A percentile compares a stretch with the other conserved stretches of the same genome.
phyloP scores from a whole-genome alignment of 2,329 filamentous ascomycete genomes.

The Cladosporium sp. region DNA sequence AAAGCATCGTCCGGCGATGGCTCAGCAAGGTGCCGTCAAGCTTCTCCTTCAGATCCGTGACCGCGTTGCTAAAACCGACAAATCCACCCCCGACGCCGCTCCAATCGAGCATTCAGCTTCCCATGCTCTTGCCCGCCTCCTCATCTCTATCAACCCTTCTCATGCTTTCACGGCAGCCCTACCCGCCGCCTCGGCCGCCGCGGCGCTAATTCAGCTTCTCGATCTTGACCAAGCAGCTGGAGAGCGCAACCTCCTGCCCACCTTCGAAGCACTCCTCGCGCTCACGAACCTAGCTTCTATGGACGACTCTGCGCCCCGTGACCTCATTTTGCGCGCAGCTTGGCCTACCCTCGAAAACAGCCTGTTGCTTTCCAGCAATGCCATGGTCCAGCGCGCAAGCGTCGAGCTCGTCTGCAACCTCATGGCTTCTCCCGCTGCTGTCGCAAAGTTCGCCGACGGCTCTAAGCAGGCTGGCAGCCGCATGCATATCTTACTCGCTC shows the following conservation, averaged over 20 bases:
- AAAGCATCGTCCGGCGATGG: slow-evolving; percentile 68
- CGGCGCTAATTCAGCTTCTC: slow-evolving; percentile 71
- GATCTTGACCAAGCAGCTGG: slow-evolving; percentile 51
- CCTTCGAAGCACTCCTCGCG: slow-evolving; percentile 85
- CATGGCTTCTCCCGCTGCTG: slow-evolving; percentile 60
- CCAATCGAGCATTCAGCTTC: slow-evolving; percentile 27
- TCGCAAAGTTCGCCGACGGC: slow-evolving; percentile 63
- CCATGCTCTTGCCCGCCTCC: slow-evolving; percentile 51
- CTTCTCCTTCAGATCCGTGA: slow-evolving; percentile 68
- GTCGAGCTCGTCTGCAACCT: slow-evolving; percentile 91
- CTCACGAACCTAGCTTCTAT: slow-evolving; percentile 85
- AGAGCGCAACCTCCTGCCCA: slow-evolving; percentile 71
- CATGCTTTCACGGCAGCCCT: slow-evolving; percentile 78
- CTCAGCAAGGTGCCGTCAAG: slow-evolving; percentile 89
- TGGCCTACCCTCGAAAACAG: slow-evolving; percentile 78
- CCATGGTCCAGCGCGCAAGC: slow-evolving; percentile 70
- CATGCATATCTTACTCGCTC: slow-evolving; percentile 75
- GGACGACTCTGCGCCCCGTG: slow-evolving; percentile 57
- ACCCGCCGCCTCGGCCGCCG: slow-evolving; percentile 68
- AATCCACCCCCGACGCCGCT: slow-evolving; percentile 24
- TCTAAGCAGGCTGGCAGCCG: slow-evolving; percentile 63
- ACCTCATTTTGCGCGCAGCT: slow-evolving; percentile 64
- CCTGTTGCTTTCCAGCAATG: slow-evolving; percentile 69
- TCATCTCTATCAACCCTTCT: slow-evolving; percentile 52
- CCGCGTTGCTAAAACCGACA: slow-evolving; percentile 49